These are phyloP conservation scores for Trypanosoma congolense DNA, from an alignment of 208 protist species.

Conservation along the genomic window DNA sequence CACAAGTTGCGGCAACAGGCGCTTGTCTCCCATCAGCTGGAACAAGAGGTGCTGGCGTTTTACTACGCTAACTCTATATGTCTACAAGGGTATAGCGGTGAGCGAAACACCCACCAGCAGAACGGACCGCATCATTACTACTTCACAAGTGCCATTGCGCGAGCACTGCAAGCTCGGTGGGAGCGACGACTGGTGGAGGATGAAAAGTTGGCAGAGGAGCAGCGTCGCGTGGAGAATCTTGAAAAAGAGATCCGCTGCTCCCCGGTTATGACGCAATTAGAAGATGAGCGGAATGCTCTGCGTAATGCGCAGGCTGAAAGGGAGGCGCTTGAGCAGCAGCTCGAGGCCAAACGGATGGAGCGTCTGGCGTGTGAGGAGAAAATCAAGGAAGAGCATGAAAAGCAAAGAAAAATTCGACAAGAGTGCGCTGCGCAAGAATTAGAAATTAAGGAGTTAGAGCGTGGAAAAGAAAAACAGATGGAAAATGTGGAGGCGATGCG, in stretches of 20 bases:
- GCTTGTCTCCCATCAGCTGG: conserved; percentile 17
- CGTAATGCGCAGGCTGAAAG: conserved; percentile 19
- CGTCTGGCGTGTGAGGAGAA: not conserved
- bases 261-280: conserved; percentile 28
- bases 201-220: conserved; percentile 4
- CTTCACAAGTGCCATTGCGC: conserved; percentile 12
- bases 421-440: conserved; percentile 19
- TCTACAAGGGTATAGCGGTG: conserved; percentile 27
- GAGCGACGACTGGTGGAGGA: conserved; percentile 13
- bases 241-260: conserved; percentile 30
- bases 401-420: conserved; percentile 10
- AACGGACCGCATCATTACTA: conserved; percentile 20
- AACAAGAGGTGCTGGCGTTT: conserved; percentile 45
- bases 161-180: not conserved
- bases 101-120: conserved; percentile 8
- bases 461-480: conserved; percentile 54
- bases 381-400: conserved; percentile 10
- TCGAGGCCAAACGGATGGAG: conserved; percentile 9
- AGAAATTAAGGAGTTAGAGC: conserved; percentile 31
- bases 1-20: conserved; percentile 13
- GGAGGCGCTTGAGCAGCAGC: conserved; percentile 9
- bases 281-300: conserved; percentile 18
- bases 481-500: conserved; percentile 51
- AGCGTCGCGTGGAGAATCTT: conserved; percentile 6
- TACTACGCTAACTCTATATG: conserved; percentile 51